Conservation (phyloP, 805 yeast species). For the Teunomyces cretensis region DNA sequence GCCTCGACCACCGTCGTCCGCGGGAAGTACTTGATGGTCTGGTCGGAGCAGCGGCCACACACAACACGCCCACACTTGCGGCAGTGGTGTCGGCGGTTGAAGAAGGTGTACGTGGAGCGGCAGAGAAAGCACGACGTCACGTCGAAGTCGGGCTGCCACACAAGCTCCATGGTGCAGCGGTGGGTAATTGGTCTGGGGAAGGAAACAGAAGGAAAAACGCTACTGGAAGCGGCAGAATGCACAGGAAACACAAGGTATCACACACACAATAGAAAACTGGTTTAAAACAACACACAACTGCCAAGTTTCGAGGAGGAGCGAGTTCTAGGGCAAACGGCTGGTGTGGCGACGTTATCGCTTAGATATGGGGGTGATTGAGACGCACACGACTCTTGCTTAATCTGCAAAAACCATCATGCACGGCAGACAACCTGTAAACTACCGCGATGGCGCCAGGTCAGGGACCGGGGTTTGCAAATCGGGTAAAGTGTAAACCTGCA, state of each 20-base stretch:
- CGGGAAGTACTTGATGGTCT: conserved; percentile 36
- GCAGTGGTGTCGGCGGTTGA: conserved; percentile 81
- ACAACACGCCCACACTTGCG: conserved; percentile 77
- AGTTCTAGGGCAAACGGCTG: not conserved
- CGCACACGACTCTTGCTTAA: not conserved
- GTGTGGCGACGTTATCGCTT: not conserved
- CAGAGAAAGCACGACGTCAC: conserved; percentile 58
- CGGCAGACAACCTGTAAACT: not conserved
- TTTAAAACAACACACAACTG: not conserved
- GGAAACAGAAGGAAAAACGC: too few species aligned
- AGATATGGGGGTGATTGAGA: not conserved
- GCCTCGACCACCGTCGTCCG: conserved; percentile 17
- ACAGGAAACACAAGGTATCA: not conserved
- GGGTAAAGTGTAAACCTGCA: not conserved
- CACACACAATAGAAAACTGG: not conserved
- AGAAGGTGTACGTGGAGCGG: conserved; percentile 49
- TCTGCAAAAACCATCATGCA: too few species aligned
- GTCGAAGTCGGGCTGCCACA: conserved; percentile 72
- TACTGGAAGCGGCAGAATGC: not conserved
- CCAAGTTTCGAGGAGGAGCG: not conserved
- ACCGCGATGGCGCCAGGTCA: too few species aligned
- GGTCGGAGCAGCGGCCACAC: conserved; percentile 66
- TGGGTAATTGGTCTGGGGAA: too few species aligned
- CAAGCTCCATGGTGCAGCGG: conserved; percentile 8
- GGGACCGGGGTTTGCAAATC: too few species aligned